phyloP scores from a whole-genome alignment of 805 yeast genomes.

The Nakazawaea pomicola region DNA sequence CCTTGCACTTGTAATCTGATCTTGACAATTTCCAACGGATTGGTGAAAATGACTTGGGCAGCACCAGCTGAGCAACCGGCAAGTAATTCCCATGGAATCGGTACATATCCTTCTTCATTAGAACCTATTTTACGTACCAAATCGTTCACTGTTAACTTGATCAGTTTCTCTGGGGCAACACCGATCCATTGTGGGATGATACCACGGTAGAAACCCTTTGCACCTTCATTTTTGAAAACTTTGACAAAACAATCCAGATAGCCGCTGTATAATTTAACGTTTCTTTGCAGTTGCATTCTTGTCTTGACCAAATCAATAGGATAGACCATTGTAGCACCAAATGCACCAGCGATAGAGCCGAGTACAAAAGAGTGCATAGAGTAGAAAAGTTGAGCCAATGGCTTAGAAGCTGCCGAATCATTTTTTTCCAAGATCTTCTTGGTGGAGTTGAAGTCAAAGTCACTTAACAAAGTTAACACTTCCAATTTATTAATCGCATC shows the following conservation, averaged over 20 bases:
- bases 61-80: conserved; percentile 97
- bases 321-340: conserved; percentile 97
- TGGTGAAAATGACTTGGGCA: conserved; percentile 93
- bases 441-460: conserved; percentile 24
- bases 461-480: conserved; percentile 21
- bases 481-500: conserved; percentile 33
- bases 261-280: conserved; percentile 63
- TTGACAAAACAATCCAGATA: conserved; percentile 84
- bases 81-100: conserved; percentile 59
- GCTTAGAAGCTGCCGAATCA: conserved; percentile 25
- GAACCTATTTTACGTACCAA: conserved; percentile 71
- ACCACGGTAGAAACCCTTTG: conserved; percentile 86
- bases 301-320: conserved; percentile 96
- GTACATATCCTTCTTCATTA: conserved; percentile 40
- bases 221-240: conserved; percentile 72
- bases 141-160: conserved; percentile 92
- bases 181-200: conserved; percentile 92
- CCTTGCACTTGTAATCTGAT: conserved; percentile 95
- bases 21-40: conserved; percentile 93
- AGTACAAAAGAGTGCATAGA: conserved; percentile 81
- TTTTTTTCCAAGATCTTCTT: conserved; percentile 21
- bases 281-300: conserved; percentile 93
- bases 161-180: conserved; percentile 98
- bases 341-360: conserved; percentile 95
- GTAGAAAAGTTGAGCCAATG: conserved; percentile 60